Evolutionary conservation across 2,329 filamentous ascomycete species (phyloP).

Genomic region (Diaporthe longicolla): DNA sequence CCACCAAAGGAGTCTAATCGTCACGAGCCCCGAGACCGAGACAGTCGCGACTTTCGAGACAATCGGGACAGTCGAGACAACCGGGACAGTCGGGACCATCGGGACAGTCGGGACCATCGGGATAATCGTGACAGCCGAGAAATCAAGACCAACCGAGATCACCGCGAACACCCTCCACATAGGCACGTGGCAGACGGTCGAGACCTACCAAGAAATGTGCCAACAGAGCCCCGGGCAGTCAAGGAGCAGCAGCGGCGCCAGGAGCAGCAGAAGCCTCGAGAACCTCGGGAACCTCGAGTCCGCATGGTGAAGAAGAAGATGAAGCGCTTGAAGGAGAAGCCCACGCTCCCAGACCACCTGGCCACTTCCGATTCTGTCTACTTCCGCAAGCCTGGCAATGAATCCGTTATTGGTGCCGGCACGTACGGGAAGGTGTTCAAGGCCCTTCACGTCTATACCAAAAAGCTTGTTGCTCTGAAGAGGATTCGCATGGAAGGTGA

Average conservation of each 20-base stretch:
- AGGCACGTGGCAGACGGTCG: conserved; percentile 46
- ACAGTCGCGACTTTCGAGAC: conserved; percentile 38
- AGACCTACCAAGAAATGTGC: conserved; percentile 61
- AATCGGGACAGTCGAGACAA: conserved; percentile 53
- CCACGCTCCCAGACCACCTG: conserved; percentile 79
- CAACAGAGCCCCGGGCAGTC: conserved; percentile 65
- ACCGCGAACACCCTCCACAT: conserved; percentile 24
- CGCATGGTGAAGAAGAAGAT: conserved; percentile 77
- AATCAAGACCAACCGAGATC: conserved; percentile 53
- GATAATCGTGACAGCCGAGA: conserved; percentile 37
- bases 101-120: conserved; percentile 50
- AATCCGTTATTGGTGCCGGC: conserved; percentile 94
- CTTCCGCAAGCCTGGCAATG: conserved; percentile 95
- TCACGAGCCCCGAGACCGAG: conserved; percentile 52
- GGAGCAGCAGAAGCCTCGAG: conserved; percentile 50
- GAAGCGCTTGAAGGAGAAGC: conserved; percentile 79
- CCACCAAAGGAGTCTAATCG: conserved; percentile 57
- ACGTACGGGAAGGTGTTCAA: conserved; percentile 98
- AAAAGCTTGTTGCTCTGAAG: conserved; percentile 86
- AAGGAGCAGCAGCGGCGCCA: conserved; percentile 43
- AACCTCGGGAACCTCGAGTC: conserved; percentile 60
- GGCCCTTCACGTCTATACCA: conserved; percentile 92
- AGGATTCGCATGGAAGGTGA: conserved; percentile 95
- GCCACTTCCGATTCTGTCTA: conserved; percentile 89
- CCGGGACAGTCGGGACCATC: conserved; percentile 28